phyloP scores from a whole-genome alignment of 306 rosid genomes.

The Trifolium pratense region DNA sequence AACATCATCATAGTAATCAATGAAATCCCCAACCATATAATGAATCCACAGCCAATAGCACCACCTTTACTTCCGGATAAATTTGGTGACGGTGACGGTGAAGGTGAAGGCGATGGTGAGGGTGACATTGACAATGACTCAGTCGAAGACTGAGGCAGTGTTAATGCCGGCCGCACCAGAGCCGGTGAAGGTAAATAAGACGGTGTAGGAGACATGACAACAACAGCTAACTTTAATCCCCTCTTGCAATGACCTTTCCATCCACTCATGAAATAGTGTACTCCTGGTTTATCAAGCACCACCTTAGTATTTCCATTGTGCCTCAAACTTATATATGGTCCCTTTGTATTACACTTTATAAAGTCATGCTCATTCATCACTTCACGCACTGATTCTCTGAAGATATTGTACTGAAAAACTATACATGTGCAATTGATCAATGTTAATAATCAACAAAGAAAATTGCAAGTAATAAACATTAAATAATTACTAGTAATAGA shows the following conservation, averaged over 20 bases:
- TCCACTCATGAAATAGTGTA: constrained; percentile 48
- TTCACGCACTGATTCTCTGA: constrained; percentile 40
- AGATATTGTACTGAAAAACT: constrained; percentile 39
- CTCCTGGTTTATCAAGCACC: constrained; percentile 32
- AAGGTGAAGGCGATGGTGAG: not conserved
- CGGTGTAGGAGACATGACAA: not conserved
- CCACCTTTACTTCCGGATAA: constrained; percentile 1
- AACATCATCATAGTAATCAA: not conserved
- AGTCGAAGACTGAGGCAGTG: no score
- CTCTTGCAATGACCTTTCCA: constrained; percentile 22
- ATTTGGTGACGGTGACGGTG: not conserved
- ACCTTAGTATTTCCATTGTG: constrained; percentile 31
- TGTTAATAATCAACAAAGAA: no score
- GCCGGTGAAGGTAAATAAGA: no score
- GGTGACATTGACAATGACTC: no score
- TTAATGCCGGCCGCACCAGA: no score
- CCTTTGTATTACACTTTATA: constrained; percentile 9
- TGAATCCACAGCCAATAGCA: not conserved
- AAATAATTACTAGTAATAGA: no score
- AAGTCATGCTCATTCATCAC: constrained; percentile 44
- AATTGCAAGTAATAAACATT: no score
- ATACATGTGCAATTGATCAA: not conserved
- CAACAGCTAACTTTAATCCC: constrained; percentile 44
- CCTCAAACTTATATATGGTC: not conserved
- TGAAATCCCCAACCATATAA: constrained; percentile 34